Evolutionary conservation across 441 rosid species (phyloP), one percentile per base, ranked within the genome.

Genomic region (Erodium texanum): DNA sequence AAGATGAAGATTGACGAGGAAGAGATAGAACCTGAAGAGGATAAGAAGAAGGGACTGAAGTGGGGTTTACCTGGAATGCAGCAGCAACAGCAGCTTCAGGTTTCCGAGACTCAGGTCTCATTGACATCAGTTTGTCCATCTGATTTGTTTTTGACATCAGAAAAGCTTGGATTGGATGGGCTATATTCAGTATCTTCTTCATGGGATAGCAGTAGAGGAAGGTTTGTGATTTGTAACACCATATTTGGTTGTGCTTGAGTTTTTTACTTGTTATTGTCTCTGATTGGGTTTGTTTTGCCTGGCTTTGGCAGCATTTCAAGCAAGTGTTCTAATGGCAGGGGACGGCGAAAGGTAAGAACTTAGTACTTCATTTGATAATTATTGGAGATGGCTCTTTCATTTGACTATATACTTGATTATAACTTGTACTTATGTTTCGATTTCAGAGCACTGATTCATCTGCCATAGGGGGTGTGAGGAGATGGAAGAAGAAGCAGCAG

Each of bases 381-480:
- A 29, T n/a, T 32, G 18, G 68, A 7, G 22, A 52, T 11, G 43
- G 41, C 14, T 6, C 19, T 0, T 58, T 19, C 48, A 41, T 9
- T 7, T 1, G 45, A 50, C 41, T 29, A 27, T 6, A 32, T 66
- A 66, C 24, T 18, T 61, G 36, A 36, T 48, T 32, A 20, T 24
- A 38, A 66, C 20, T 18, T 74, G 36, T 27, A 8, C 36, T 24
- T 15, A 50, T 67, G 29, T 66, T 66, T 79, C 56, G 34, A 38
- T 75, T 70, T 72, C 73, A 94, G 99, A 91, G 96, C 77, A 63
- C 82, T 65, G 99, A 86, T 64, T 92, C 94, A 12, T 70, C 81
- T 58, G 87, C 83, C 74, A 86, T 83, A 67, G 77, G 73, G 75
- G 86, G 86, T 63, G 85, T 87, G 67, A 87, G 88, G 29, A 84